A percentile compares a stretch with the other conserved stretches of the same genome.
These are phyloP conservation scores for Wickerhamomyces canadensis DNA, from an alignment of 805 yeast genomes.

Conservation along the genomic window DNA sequence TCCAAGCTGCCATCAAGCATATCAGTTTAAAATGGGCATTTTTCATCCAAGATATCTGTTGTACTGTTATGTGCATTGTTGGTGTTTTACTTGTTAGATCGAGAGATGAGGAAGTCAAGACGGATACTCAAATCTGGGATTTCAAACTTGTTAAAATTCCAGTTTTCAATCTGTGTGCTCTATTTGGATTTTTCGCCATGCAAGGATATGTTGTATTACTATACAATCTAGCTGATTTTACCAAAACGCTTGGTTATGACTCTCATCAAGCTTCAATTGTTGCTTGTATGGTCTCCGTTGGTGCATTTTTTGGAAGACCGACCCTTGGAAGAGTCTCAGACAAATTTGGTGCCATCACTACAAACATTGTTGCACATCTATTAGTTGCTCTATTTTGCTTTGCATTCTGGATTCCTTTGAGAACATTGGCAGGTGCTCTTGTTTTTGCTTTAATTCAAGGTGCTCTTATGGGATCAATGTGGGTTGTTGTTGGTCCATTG, in stretches of 20 bases:
- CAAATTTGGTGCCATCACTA: conserved; percentile 44
- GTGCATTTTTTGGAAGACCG: conserved; percentile 53
- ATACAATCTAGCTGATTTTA: conserved; percentile 55
- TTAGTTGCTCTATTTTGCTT: conserved; percentile 36
- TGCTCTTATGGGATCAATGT: conserved; percentile 53
- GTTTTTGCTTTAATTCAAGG: conserved; percentile 50
- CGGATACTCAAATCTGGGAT: conserved; percentile 37
- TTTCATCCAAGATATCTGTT: background rate
- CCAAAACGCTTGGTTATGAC: conserved; percentile 53
- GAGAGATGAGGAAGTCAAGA: conserved; percentile 31
- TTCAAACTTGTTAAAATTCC: conserved; percentile 29
- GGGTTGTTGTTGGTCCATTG: conserved; percentile 49
- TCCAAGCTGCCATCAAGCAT: background rate
- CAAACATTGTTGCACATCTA: conserved; percentile 32
- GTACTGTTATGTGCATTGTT: background rate
- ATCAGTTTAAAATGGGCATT: background rate
- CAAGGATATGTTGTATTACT: conserved; percentile 57
- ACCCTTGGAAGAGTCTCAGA: conserved; percentile 47
- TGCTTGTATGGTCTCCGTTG: conserved; percentile 55
- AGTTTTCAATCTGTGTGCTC: conserved; percentile 37
- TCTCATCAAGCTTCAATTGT: conserved; percentile 51
- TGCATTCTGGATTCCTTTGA: conserved; percentile 55
- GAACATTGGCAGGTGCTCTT: conserved; percentile 50
- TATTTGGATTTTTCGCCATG: conserved; percentile 42
- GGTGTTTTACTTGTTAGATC: conserved; percentile 23